Percentiles rank a stretch among this genome's conserved stretches.
phyloP scores from a whole-genome alignment of 495 filamentous ascomycete genomes.

The Elaphomyces granulatus region DNA sequence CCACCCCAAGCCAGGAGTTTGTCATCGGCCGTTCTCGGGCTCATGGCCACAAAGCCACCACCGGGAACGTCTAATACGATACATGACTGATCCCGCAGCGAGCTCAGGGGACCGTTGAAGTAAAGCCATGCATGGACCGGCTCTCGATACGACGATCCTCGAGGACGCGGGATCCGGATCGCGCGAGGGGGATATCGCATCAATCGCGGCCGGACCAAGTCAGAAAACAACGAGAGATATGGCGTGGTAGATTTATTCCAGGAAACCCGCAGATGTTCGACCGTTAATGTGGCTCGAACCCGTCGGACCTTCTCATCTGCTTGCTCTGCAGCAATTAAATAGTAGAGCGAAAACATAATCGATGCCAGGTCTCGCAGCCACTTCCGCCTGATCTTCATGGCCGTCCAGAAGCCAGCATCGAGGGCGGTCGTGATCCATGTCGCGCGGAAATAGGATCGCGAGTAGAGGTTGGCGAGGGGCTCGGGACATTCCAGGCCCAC shows the following conservation, averaged over 20 bases:
- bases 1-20: slow-evolving; percentile 83
- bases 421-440: slow-evolving; percentile 94
- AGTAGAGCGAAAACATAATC: slow-evolving; percentile 73
- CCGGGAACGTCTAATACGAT: slow-evolving; percentile 88
- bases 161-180: slow-evolving; percentile 70
- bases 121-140: slow-evolving; percentile 84
- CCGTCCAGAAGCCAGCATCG: slow-evolving; percentile 96
- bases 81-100: slow-evolving; percentile 59
- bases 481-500: slow-evolving; percentile 86
- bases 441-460: slow-evolving; percentile 86
- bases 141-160: slow-evolving; percentile 62
- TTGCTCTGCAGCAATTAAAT: slow-evolving; percentile 81
- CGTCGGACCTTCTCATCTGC: slow-evolving; percentile 97
- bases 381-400: slow-evolving; percentile 76
- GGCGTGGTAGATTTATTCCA: slow-evolving; percentile 92
- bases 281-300: slow-evolving; percentile 67
- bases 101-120: slow-evolving; percentile 73
- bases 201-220: slow-evolving; percentile 58
- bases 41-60: slow-evolving; percentile 93
- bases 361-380: slow-evolving; percentile 72
- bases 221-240: slow-evolving; percentile 56
- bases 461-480: slow-evolving; percentile 88
- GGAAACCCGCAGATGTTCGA: slow-evolving; percentile 83
- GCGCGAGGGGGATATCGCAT: slow-evolving; percentile 66
- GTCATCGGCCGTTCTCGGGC: slow-evolving; percentile 79